Evolutionary conservation across 352 stramenopile species (phyloP).

Genomic region (Halophytophthora polymorphica): DNA sequence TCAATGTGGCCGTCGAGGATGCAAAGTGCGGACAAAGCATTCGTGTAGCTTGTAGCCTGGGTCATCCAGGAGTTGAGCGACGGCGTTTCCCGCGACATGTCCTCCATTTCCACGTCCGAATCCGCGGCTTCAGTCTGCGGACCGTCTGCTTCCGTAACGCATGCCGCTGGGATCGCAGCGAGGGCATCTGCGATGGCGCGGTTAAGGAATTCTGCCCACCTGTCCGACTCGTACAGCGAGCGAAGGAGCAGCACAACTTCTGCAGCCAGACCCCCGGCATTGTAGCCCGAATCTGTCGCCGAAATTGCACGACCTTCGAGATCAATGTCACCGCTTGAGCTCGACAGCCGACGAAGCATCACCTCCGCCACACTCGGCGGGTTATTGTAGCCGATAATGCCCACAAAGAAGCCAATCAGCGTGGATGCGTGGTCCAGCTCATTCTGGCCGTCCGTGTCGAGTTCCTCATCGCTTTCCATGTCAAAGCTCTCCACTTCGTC

Average conservation of each 20-base stretch:
- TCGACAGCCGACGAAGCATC: conserved; percentile 38
- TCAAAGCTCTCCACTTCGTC: conserved; percentile 75
- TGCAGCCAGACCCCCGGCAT: conserved; percentile 42
- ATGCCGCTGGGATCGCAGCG: conserved; percentile 38
- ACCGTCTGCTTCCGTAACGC: conserved; percentile 32
- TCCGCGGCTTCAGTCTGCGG: conserved; percentile 27
- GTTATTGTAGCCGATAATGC: conserved; percentile 63
- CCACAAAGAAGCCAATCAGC: conserved; percentile 78
- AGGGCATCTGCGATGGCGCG: conserved; percentile 56
- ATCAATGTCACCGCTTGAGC: conserved; percentile 3
- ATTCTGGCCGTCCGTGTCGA: conserved; percentile 49
- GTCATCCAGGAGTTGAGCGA: conserved; percentile 49
- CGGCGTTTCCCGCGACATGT: conserved; percentile 58
- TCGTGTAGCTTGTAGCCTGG: conserved; percentile 52
- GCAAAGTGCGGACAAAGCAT: conserved; percentile 71
- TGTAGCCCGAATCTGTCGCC: conserved; percentile 27
- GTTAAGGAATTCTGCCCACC: conserved; percentile 71
- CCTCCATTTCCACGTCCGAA: conserved; percentile 85
- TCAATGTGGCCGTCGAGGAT: conserved; percentile 85
- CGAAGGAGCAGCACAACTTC: conserved; percentile 82
- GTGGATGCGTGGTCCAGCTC: conserved; percentile 54
- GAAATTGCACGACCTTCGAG: background rate
- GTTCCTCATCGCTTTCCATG: conserved; percentile 82
- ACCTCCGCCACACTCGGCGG: conserved; percentile 65
- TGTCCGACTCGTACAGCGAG: conserved; percentile 74